Conservation (phyloP, 164 flowering plant species). For the Kalanchoe fedtschenkoi region DNA sequence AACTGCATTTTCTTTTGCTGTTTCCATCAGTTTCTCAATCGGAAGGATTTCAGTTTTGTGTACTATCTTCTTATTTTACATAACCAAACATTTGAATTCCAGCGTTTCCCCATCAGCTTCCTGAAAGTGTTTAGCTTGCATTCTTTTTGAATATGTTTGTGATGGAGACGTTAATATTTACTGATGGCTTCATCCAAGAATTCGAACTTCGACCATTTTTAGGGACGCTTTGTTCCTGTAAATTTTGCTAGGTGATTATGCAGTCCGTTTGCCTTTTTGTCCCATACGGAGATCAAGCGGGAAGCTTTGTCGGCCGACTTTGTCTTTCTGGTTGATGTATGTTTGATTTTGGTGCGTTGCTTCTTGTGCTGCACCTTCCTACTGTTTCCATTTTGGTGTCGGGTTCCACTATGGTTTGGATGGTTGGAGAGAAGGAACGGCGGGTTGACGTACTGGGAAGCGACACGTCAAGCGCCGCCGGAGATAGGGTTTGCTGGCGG, state of each 20-base stretch:
- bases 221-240: too few relatives aligned
- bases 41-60: not conserved
- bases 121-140: too few relatives aligned
- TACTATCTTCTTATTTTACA: not conserved
- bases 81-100: too few relatives aligned
- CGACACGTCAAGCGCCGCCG: not conserved
- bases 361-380: not conserved
- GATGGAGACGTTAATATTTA: too few relatives aligned
- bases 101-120: too few relatives aligned
- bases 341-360: not conserved
- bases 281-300: not conserved
- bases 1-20: too few relatives aligned
- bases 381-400: not conserved
- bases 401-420: not conserved
- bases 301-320: not conserved
- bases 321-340: too few relatives aligned
- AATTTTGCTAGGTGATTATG: too few relatives aligned
- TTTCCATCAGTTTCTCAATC: not conserved
- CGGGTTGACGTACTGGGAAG: not conserved
- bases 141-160: too few relatives aligned
- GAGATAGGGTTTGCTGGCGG: not conserved
- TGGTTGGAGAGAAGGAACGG: too few relatives aligned
- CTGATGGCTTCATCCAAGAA: too few relatives aligned
- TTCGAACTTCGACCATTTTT: too few relatives aligned
- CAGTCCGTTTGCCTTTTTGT: not conserved